phyloP scores from a whole-genome alignment of 805 yeast species.

The Ogataea chonburiensis region DNA sequence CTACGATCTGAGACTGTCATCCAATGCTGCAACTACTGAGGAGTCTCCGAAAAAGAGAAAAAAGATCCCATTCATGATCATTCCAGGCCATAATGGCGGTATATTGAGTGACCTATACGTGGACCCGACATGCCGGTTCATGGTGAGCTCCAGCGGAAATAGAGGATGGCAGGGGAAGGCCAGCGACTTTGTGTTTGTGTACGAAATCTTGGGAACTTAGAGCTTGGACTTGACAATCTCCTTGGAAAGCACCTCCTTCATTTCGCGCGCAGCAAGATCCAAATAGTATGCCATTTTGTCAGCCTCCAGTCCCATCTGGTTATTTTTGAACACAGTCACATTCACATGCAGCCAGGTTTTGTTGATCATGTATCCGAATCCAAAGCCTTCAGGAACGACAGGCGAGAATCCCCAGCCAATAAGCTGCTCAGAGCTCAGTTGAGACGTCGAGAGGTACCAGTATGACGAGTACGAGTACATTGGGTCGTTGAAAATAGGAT shows the following conservation, averaged over 20 bases:
- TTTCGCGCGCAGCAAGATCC: slow-evolving; percentile 76
- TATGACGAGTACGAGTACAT: slow-evolving; percentile 70
- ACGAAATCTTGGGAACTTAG: slow-evolving; percentile 59
- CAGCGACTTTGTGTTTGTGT: slow-evolving; percentile 78
- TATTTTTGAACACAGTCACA: slow-evolving; percentile 69
- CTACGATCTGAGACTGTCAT: slow-evolving; percentile 60
- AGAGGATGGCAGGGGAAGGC: slow-evolving; percentile 91
- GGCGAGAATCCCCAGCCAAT: slow-evolving; percentile 97
- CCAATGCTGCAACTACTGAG: slow-evolving; percentile 13
- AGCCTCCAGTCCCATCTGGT: slow-evolving; percentile 54
- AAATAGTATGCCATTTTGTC: slow-evolving; percentile 64
- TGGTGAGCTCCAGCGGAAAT: slow-evolving; percentile 90
- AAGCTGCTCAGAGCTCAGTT: slow-evolving; percentile 77
- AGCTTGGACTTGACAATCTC: slow-evolving; percentile 29
- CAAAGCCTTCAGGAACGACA: slow-evolving; percentile 91
- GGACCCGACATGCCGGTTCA: slow-evolving; percentile 83
- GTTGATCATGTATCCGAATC: slow-evolving; percentile 91
- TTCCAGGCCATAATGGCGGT: slow-evolving; percentile 98
- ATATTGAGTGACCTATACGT: slow-evolving; percentile 71
- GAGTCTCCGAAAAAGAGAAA: slow-evolving; percentile 29
- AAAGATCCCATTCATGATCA: slow-evolving; percentile 76
- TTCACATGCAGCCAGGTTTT: slow-evolving; percentile 82
- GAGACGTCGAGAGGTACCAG: slow-evolving; percentile 90
- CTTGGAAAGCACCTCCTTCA: slow-evolving; percentile 56
- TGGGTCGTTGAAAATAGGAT: slow-evolving; percentile 73